Percentiles rank a stretch among this genome's conserved stretches.
Conservation (phyloP, 805 yeast species). For the Yarrowia deformans region DNA sequence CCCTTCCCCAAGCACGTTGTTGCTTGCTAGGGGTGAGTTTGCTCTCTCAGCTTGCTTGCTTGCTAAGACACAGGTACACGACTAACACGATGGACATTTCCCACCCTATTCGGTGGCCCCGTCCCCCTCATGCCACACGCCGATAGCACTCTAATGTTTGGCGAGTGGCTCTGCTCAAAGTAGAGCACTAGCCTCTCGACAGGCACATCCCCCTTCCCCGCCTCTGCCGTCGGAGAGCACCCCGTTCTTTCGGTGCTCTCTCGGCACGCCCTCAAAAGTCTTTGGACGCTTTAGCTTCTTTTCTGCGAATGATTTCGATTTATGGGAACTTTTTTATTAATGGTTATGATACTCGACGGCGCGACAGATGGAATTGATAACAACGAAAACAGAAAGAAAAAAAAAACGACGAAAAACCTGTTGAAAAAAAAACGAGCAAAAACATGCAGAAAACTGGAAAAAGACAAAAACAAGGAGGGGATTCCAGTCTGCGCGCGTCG, state of each 20-base stretch:
- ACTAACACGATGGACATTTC: constrained; percentile 2
- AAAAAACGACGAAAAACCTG: constrained; percentile 3
- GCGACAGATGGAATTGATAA: constrained; percentile 8
- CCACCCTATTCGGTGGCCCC: background rate
- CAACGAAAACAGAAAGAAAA: background rate
- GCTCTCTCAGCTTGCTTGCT: too few species aligned
- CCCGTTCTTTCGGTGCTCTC: background rate
- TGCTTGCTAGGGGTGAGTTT: too few species aligned
- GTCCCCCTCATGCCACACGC: background rate
- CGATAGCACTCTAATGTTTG: constrained; percentile 9
- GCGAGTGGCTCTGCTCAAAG: background rate
- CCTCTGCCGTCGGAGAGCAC: background rate
- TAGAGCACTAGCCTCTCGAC: constrained; percentile 6
- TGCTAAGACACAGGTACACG: background rate
- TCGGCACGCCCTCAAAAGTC: constrained; percentile 16
- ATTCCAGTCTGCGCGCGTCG: constrained; percentile 1
- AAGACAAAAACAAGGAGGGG: constrained; percentile 13
- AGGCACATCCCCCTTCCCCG: background rate
- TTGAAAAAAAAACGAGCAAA: background rate
- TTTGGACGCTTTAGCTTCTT: constrained; percentile 29
- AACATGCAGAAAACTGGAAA: constrained; percentile 1
- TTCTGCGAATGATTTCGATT: constrained; percentile 2
- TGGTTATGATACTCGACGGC: constrained; percentile 4
- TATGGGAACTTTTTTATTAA: constrained; percentile 23
- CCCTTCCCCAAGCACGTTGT: constrained; percentile 39